phyloP scores from a whole-genome alignment of 2,329 filamentous ascomycete species.

The Fusarium sp. region DNA sequence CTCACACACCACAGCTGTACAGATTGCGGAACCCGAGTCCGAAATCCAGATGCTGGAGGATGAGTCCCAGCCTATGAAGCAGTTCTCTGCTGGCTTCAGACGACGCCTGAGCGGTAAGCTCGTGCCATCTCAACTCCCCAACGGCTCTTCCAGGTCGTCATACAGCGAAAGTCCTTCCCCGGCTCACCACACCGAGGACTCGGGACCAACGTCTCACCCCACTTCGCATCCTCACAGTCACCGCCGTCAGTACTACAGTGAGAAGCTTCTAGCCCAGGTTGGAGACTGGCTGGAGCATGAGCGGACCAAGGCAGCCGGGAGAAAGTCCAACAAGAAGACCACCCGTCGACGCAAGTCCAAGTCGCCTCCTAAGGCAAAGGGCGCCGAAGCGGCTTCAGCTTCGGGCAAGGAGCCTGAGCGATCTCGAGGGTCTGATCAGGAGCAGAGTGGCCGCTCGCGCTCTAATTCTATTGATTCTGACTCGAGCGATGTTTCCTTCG shows the following conservation, averaged over 20 bases:
- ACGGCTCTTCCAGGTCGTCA: constrained; percentile 59
- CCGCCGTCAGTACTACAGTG: constrained; percentile 56
- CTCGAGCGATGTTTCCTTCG: constrained; percentile 78
- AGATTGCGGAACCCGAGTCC: constrained; percentile 65
- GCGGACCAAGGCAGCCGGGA: constrained; percentile 69
- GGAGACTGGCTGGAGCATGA: constrained; percentile 87
- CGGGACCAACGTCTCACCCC: constrained; percentile 30
- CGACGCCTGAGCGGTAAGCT: constrained; percentile 51
- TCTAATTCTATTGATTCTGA: constrained; percentile 73
- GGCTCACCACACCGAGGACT: constrained; percentile 46
- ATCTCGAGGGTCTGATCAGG: constrained; percentile 37
- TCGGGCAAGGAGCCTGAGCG: constrained; percentile 28
- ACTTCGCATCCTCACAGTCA: constrained; percentile 45
- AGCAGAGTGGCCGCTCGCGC: constrained; percentile 46
- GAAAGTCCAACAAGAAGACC: constrained; percentile 54
- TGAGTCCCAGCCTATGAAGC: constrained; percentile 46
- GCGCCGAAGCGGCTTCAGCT: not conserved
- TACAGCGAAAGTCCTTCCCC: constrained; percentile 49
- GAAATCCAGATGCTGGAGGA: constrained; percentile 48
- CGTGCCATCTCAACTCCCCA: constrained; percentile 43
- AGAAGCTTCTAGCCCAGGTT: constrained; percentile 78
- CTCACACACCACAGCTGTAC: constrained; percentile 59
- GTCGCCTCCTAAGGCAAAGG: constrained; percentile 48
- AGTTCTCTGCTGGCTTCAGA: constrained; percentile 48
- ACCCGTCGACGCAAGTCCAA: constrained; percentile 56